These are phyloP conservation scores for Blastobotrys aristatus DNA, from an alignment of 1,139 yeast species.

Conservation along the genomic window DNA sequence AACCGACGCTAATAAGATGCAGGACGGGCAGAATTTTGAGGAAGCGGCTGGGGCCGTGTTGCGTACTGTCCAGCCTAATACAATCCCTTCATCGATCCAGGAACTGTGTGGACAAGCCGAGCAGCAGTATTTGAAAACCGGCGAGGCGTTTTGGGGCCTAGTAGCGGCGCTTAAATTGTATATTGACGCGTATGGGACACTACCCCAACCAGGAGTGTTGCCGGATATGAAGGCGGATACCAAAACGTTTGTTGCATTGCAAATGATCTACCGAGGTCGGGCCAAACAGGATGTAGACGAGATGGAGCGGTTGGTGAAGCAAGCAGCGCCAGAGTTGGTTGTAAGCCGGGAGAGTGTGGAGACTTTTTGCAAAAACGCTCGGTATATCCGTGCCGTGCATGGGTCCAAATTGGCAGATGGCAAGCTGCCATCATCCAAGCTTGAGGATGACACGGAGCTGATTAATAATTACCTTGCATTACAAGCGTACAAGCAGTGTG, in stretches of 20 bases:
- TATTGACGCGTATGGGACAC: conserved; percentile 35
- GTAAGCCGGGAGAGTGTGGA: conserved; percentile 40
- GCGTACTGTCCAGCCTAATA: conserved; percentile 39
- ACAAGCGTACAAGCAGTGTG: conserved; percentile 23
- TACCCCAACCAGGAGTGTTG: conserved; percentile 66
- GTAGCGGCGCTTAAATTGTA: conserved; percentile 53
- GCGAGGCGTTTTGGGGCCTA: conserved; percentile 52
- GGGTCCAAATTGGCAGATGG: conserved; percentile 25
- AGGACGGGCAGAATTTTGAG: conserved; percentile 55
- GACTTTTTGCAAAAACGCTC: conserved; percentile 57
- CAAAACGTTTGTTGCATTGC: conserved; percentile 52
- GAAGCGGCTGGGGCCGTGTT: conserved; percentile 64
- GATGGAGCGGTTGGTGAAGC: neutral
- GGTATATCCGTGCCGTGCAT: conserved; percentile 35
- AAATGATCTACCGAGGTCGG: conserved; percentile 52
- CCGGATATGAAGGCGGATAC: conserved; percentile 93
- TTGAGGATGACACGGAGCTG: conserved; percentile 19
- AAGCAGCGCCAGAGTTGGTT: neutral
- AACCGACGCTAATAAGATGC: conserved; percentile 14
- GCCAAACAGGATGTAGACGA: conserved; percentile 44
- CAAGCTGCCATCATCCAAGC: conserved; percentile 1
- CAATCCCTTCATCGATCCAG: conserved; percentile 34
- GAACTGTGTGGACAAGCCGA: conserved; percentile 14
- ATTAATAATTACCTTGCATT: conserved; percentile 27
- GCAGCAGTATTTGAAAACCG: neutral